A percentile compares a stretch with the other conserved stretches of the same genome.
These are phyloP conservation scores for Cryphonectria parasitica DNA, from an alignment of 2,329 filamentous ascomycete genomes.

Conservation along the genomic window DNA sequence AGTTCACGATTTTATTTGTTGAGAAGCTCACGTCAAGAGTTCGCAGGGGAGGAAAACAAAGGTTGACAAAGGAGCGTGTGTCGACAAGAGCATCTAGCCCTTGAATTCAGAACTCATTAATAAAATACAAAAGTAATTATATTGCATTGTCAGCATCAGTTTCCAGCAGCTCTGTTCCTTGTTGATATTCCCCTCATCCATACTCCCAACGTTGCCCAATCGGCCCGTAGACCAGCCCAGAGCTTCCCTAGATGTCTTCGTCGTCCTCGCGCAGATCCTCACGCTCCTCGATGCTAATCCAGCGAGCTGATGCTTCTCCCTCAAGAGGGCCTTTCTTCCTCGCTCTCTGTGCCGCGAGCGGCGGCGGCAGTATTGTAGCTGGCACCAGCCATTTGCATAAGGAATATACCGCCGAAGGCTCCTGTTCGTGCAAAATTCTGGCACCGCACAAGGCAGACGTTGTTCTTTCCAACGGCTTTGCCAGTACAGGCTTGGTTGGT, in stretches of 20 bases:
- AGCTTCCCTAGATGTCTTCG: conserved; percentile 30
- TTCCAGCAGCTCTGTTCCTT: conserved; percentile 7
- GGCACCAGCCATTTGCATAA: conserved; percentile 37
- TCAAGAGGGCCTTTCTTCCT: conserved; percentile 29
- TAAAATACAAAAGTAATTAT: conserved; percentile 19
- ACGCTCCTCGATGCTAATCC: conserved; percentile 30
- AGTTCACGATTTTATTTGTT: neutral
- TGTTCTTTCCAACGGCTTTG: conserved; percentile 59
- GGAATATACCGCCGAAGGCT: conserved; percentile 58
- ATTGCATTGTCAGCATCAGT: conserved; percentile 21
- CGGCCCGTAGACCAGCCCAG: too few relatives aligned
- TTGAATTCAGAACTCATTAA: conserved; percentile 20
- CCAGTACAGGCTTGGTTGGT: conserved; percentile 61
- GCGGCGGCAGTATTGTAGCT: conserved; percentile 29
- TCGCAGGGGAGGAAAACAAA: neutral
- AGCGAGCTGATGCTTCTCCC: conserved; percentile 20
- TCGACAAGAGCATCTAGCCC: conserved; percentile 22
- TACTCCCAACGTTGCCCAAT: conserved; percentile 1
- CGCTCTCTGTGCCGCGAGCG: conserved; percentile 26
- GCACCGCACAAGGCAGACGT: conserved; percentile 66
- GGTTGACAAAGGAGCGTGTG: conserved; percentile 17
- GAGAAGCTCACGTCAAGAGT: neutral
- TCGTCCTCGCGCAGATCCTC: conserved; percentile 32
- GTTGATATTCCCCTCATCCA: neutral
- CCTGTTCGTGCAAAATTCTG: conserved; percentile 63